Conservation (phyloP, 495 filamentous ascomycete genomes). For the Hypoxylon trugodes region DNA sequence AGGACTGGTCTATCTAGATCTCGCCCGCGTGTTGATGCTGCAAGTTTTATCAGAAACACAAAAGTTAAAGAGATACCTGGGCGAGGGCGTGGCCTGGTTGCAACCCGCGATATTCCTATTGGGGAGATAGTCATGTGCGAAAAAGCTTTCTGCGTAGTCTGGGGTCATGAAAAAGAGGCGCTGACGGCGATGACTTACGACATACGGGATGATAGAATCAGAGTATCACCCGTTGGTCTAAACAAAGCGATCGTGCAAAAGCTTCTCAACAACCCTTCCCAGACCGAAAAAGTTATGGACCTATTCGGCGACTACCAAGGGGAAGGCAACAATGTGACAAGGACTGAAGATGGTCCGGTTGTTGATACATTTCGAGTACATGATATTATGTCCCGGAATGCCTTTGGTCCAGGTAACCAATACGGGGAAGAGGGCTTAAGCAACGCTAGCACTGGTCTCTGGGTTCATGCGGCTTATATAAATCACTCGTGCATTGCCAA, state of each 20-base stretch:
- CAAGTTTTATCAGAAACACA: conserved; percentile 41
- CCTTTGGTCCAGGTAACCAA: conserved; percentile 43
- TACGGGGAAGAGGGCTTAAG: conserved; percentile 33
- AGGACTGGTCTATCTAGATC: conserved; percentile 34
- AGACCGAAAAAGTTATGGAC: conserved; percentile 46
- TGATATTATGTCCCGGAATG: conserved; percentile 48
- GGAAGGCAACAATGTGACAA: conserved; percentile 30
- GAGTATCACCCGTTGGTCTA: conserved; percentile 50
- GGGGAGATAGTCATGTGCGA: conserved; percentile 62
- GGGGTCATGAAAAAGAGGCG: conserved; percentile 30
- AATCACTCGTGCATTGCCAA: conserved; percentile 63
- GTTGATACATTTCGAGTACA: conserved; percentile 52
- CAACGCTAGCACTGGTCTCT: conserved; percentile 53
- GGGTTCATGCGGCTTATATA: conserved; percentile 58
- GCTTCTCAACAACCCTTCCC: conserved; percentile 54
- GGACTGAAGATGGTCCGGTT: conserved; percentile 33
- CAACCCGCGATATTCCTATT: conserved; percentile 52
- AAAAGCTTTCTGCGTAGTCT: conserved; percentile 56
- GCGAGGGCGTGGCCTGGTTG: conserved; percentile 55
- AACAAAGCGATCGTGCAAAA: conserved; percentile 48
- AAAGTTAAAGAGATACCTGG: conserved; percentile 15
- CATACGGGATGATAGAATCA: conserved; percentile 34
- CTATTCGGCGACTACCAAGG: conserved; percentile 48
- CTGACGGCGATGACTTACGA: conserved; percentile 41
- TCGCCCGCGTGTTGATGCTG: conserved; percentile 43